Base-by-base conservation (phyloP, 1,284 basidiomycete species). In the Kwoniella shivajii region DNA sequence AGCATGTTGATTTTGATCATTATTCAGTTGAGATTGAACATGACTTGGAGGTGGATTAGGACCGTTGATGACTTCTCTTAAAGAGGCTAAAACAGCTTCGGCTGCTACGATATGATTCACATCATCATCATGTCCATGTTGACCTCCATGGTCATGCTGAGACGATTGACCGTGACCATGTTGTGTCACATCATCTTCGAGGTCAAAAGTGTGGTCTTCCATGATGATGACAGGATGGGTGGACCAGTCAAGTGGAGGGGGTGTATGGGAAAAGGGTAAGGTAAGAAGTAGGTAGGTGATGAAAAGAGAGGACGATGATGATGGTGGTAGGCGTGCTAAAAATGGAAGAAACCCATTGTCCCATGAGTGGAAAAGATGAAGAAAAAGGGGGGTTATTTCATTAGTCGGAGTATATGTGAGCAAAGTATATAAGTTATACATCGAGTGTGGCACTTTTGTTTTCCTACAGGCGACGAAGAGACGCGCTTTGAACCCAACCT, bases 231-330 rank as follows among this genome's bases (percentile, higher is more conserved):
- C 39, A 10, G 29, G 9, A n/a, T n/a, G 26, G 51, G 59, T 61
- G 63, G 63, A 61, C 63, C 34, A 38, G 54, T 5, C 27, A 38
- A 42, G 63, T 61, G 59, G 63, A 64, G 59, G 62, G 45, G 4
- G 33, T n/a, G 31, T 48, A 33, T 7, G 20, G 30, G 14, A 42
- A 16, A 50, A 10, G 16, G 9, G 33, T 22, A 22, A 34, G 10
- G 16, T 24, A 4, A 42, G 27, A 39, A 20, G 27, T 31, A 38
- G 52, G 18, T 37, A 27, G 42, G 18, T 20, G 37, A 45, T 24
- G 18, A 43, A 39, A 54, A 29, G 33, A 26, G 26, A 6, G 39
- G 36, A 37, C 31, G 49, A 45, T 29, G 50, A 50, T 50, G 48
- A 22, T 49, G 10, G 13, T n/a, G 53, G 42, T 59, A 62, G 56